A percentile compares a stretch with the other conserved stretches of the same genome.
These are phyloP conservation scores for Suhomyces kilbournensis DNA, from an alignment of 805 yeast species.

Conservation along the genomic window DNA sequence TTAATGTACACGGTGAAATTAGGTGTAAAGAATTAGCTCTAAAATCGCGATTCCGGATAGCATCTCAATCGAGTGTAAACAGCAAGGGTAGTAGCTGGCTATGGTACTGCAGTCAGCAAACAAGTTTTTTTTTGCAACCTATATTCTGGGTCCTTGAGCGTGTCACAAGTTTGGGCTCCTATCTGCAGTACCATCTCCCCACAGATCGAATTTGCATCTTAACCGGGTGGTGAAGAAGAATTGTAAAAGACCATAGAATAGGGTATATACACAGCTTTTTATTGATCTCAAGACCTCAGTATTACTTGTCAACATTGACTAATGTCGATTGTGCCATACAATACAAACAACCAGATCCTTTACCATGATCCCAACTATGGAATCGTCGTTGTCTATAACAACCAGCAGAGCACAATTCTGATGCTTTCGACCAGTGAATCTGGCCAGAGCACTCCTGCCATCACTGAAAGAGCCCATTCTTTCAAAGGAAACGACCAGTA, in stretches of 20 bases:
- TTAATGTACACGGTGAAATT: too few species aligned
- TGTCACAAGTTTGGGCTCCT: background rate
- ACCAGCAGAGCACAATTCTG: conserved; percentile 28
- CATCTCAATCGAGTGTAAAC: too few species aligned
- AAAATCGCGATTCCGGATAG: too few species aligned
- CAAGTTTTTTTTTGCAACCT: background rate
- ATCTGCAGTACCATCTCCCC: background rate
- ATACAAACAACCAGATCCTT: conserved; percentile 26
- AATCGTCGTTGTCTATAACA: conserved; percentile 33
- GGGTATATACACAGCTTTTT: background rate
- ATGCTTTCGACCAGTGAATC: conserved; percentile 16
- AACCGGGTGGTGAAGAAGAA: background rate
- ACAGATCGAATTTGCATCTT: background rate
- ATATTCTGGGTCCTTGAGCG: too few species aligned
- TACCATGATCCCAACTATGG: conserved; percentile 36
- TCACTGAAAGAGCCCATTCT: background rate
- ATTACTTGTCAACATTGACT: background rate
- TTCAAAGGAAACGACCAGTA: background rate
- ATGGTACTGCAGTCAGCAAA: background rate
- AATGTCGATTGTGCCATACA: conserved; percentile 42
- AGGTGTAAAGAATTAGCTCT: too few species aligned
- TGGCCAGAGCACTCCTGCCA: background rate
- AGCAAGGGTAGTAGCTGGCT: too few species aligned
- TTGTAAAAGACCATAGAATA: background rate
- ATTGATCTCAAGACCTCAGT: background rate